Percentiles rank a stretch among this genome's conserved stretches.
Evolutionary conservation across 129 eudicot species (phyloP).

Genomic region (Tagetes patula): DNA sequence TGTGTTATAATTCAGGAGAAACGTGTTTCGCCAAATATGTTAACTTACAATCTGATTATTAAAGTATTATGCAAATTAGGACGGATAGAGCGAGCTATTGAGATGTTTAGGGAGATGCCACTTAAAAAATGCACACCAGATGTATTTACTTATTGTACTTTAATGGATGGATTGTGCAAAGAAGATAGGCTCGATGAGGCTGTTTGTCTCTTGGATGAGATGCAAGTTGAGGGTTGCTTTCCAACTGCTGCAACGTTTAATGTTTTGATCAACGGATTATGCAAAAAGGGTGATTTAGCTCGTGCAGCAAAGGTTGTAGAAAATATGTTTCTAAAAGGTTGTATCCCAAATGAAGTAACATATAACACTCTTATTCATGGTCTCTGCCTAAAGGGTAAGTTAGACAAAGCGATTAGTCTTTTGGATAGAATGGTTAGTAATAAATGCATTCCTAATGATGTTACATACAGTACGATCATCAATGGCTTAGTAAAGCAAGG

Average conservation of each 20-base stretch:
- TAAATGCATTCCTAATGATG: conserved; percentile 71
- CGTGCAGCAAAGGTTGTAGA: conserved; percentile 84
- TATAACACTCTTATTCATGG: conserved; percentile 91
- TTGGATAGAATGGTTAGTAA: conserved; percentile 63
- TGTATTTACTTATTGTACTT: conserved; percentile 72
- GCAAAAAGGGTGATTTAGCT: conserved; percentile 73
- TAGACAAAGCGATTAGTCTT: conserved; percentile 80
- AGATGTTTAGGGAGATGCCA: conserved; percentile 71
- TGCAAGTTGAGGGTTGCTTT: conserved; percentile 84
- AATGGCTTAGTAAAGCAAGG: conserved; percentile 84
- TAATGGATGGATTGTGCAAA: conserved; percentile 97
- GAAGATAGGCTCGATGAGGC: conserved; percentile 79
- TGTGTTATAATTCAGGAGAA: conserved; percentile 32
- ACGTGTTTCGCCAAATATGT: conserved; percentile 56
- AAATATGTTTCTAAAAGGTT: conserved; percentile 91
- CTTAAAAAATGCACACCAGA: conserved; percentile 59
- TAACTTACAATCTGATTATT: conserved; percentile 74
- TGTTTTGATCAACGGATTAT: conserved; percentile 76
- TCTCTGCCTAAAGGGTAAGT: conserved; percentile 67
- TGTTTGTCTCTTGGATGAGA: conserved; percentile 82
- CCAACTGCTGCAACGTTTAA: conserved; percentile 66
- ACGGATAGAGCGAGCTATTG: conserved; percentile 57
- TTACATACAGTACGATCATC: conserved; percentile 75
- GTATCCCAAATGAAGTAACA: conserved; percentile 77
- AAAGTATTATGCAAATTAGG: conserved; percentile 69